Percentiles rank a stretch among this genome's conserved stretches.
phyloP scores from a whole-genome alignment of 2,329 filamentous ascomycete genomes.

The Fusarium continuum region DNA sequence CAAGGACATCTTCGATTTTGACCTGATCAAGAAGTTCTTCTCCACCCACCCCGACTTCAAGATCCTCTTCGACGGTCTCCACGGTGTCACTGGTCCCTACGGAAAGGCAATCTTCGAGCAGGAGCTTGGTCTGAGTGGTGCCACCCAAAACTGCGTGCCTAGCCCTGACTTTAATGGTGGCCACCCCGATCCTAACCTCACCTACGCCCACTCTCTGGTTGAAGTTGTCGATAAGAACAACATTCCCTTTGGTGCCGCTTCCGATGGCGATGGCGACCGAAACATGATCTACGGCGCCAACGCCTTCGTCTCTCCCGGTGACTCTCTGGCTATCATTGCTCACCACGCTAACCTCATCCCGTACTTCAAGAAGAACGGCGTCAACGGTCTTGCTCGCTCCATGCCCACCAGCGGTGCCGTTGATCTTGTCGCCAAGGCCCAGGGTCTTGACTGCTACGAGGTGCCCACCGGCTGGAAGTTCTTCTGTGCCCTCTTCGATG shows the following conservation, averaged over 20 bases:
- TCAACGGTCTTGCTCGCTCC: slow-evolving; percentile 92
- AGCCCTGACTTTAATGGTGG: slow-evolving; percentile 96
- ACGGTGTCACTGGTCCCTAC: slow-evolving; percentile 95
- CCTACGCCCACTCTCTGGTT: slow-evolving; percentile 94
- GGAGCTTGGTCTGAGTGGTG: slow-evolving; percentile 82
- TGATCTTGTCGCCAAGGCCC: slow-evolving; percentile 94
- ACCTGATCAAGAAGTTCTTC: slow-evolving; percentile 94
- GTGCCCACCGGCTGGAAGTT: slow-evolving; percentile 99
- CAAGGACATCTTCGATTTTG: slow-evolving; percentile 98
- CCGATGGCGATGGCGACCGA: slow-evolving; percentile 95
- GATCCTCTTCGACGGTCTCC: slow-evolving; percentile 93
- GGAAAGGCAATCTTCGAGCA: slow-evolving; percentile 94
- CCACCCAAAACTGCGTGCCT: slow-evolving; percentile 90
- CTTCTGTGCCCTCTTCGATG: slow-evolving; percentile 95
- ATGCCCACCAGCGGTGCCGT: slow-evolving; percentile 98
- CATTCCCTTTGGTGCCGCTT: slow-evolving; percentile 95
- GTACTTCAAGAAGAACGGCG: slow-evolving; percentile 97
- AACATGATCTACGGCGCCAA: slow-evolving; percentile 99
- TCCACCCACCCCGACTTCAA: slow-evolving; percentile 89
- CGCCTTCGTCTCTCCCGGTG: slow-evolving; percentile 94
- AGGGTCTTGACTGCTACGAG: slow-evolving; percentile 91
- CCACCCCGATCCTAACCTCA: slow-evolving; percentile 97
- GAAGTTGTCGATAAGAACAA: slow-evolving; percentile 90
- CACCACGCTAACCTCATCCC: slow-evolving; percentile 97
- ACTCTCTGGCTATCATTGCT: slow-evolving; percentile 97